Evolutionary conservation across 179 eudicot species (phyloP).

Genomic region (Spinacia oleracea): DNA sequence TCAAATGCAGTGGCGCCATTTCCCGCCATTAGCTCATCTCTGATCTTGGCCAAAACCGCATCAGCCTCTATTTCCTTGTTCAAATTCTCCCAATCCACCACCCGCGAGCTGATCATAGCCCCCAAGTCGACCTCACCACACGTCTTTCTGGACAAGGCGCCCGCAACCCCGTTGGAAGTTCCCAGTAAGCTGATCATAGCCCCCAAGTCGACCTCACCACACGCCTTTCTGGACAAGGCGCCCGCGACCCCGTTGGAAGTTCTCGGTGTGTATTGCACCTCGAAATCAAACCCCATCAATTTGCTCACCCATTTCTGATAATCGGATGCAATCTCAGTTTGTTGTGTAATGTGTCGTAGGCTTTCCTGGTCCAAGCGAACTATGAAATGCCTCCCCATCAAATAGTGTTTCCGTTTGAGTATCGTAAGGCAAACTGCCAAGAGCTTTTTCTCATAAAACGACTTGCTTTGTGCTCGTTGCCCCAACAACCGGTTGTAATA

Average conservation of each 20-base stretch:
- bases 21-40: too few relatives aligned
- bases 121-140: neutral
- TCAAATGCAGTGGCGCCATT: too few relatives aligned
- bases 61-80: neutral
- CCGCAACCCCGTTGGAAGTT: neutral
- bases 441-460: too few relatives aligned
- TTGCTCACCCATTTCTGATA: neutral
- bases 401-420: too few relatives aligned
- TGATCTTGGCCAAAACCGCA: neutral
- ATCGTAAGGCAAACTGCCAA: too few relatives aligned
- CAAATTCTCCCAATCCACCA: neutral
- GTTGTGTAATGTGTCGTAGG: neutral
- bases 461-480: too few relatives aligned
- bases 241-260: neutral
- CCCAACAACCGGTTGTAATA: too few relatives aligned
- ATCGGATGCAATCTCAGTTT: neutral
- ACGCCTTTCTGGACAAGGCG: neutral
- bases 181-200: neutral
- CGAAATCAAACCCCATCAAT: too few relatives aligned
- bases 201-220: neutral
- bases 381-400: neutral
- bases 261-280: too few relatives aligned
- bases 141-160: neutral
- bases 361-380: neutral
- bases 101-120: neutral